Evolutionary conservation across 768 basidiomycete species (phyloP).

Genomic region (Infundibulicybe gibba): DNA sequence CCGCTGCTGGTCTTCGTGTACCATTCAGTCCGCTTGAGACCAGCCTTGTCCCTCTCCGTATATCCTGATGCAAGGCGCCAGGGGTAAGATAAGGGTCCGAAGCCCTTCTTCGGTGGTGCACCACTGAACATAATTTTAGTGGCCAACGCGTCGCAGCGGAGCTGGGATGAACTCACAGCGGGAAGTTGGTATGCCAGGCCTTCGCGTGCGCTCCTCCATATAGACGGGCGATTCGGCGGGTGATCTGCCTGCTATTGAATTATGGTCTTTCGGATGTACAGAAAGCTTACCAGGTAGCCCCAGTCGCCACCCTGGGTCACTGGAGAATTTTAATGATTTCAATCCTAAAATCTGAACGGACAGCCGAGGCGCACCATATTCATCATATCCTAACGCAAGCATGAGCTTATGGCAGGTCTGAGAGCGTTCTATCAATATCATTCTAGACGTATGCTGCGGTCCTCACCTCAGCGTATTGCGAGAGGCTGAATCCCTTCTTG

Average conservation of each 20-base stretch:
- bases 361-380: constrained; percentile 30
- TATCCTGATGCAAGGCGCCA: constrained; percentile 22
- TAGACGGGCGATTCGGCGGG: constrained; percentile 29
- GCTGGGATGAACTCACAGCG: constrained; percentile 25
- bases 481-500: constrained; percentile 43
- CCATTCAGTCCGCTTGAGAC: constrained; percentile 21
- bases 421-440: constrained; percentile 2
- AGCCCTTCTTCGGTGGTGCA: too few species aligned
- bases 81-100: constrained; percentile 6
- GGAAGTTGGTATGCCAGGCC: constrained; percentile 49
- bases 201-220: constrained; percentile 37
- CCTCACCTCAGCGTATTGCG: constrained; percentile 48
- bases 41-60: constrained; percentile 28
- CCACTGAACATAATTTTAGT: too few species aligned
- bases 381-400: constrained; percentile 41
- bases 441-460: constrained; percentile 16
- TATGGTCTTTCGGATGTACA: background rate
- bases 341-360: background rate
- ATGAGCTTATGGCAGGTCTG: constrained; percentile 47
- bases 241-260: constrained; percentile 7
- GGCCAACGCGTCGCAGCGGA: too few species aligned
- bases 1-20: constrained; percentile 27
- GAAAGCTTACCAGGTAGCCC: constrained; percentile 30
- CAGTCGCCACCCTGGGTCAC: constrained; percentile 50
- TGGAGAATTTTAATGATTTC: constrained; percentile 12